phyloP scores from a whole-genome alignment of 2,329 filamentous ascomycete species.

The Aspergillus fumigatiaffinis region DNA sequence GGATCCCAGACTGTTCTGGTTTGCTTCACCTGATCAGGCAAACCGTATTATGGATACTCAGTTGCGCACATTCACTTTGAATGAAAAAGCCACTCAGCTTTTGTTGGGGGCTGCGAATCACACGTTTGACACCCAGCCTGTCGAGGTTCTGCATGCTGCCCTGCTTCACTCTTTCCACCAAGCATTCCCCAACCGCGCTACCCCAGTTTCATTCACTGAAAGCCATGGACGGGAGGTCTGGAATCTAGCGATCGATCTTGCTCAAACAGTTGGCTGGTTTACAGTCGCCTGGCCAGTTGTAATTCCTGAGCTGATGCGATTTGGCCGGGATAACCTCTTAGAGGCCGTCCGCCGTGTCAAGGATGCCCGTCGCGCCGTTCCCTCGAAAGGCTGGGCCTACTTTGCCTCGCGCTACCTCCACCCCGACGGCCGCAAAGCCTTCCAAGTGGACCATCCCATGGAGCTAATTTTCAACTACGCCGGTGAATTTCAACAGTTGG shows the following conservation, averaged over 20 bases:
- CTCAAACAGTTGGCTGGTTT: slow-evolving; percentile 18
- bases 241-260: slow-evolving; percentile 14
- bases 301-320: background rate
- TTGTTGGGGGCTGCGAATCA: background rate
- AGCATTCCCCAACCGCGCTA: slow-evolving; percentile 9
- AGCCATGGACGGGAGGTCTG: slow-evolving; percentile 16
- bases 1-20: background rate
- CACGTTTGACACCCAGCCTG: slow-evolving; percentile 7
- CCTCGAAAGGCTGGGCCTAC: slow-evolving; percentile 38
- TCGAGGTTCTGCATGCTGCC: slow-evolving; percentile 13
- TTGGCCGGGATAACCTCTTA: background rate
- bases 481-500: slow-evolving; percentile 16
- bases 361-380: slow-evolving; percentile 32
- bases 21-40: background rate
- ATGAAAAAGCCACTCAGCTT: background rate
- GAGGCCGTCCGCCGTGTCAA: slow-evolving; percentile 24
- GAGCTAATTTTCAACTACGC: slow-evolving; percentile 23
- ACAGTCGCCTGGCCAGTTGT: slow-evolving; percentile 15
- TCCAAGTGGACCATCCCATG: slow-evolving; percentile 9
- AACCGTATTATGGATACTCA: background rate
- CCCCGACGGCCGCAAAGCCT: slow-evolving; percentile 21
- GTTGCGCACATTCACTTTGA: background rate
- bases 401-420: slow-evolving; percentile 36
- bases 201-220: slow-evolving; percentile 16
- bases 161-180: slow-evolving; percentile 10